Evolutionary conservation across 2,329 filamentous ascomycete genomes (phyloP).

Genomic region (Golovinomyces cichoracearum): DNA sequence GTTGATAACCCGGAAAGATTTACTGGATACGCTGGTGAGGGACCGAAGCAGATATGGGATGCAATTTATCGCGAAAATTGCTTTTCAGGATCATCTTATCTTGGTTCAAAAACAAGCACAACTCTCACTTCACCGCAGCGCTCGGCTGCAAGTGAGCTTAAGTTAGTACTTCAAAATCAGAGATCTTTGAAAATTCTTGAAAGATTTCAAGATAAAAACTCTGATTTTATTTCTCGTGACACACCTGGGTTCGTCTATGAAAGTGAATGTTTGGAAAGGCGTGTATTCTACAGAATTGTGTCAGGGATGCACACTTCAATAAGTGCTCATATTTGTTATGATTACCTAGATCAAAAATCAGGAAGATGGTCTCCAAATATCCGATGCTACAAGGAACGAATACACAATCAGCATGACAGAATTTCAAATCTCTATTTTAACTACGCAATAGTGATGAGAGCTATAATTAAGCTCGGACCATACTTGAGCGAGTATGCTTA

Average conservation of each 20-base stretch:
- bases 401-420: slow-evolving; percentile 65
- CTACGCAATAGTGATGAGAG: slow-evolving; percentile 81
- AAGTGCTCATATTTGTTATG: slow-evolving; percentile 83
- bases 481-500: slow-evolving; percentile 66
- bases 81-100: slow-evolving; percentile 46
- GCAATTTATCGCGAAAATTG: slow-evolving; percentile 95
- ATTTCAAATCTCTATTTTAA: slow-evolving; percentile 98
- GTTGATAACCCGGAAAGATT: slow-evolving; percentile 85
- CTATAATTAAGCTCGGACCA: slow-evolving; percentile 68
- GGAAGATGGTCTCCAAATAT: slow-evolving; percentile 82
- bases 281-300: slow-evolving; percentile 88
- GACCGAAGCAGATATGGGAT: slow-evolving; percentile 79
- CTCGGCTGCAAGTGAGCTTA: slow-evolving; percentile 33
- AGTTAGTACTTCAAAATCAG: slow-evolving; percentile 27
- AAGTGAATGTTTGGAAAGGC: slow-evolving; percentile 88
- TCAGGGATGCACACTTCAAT: slow-evolving; percentile 98
- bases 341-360: slow-evolving; percentile 84
- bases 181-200: slow-evolving; percentile 25
- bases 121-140: slow-evolving; percentile 13
- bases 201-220: slow-evolving; percentile 26
- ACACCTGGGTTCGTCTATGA: slow-evolving; percentile 20
- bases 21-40: slow-evolving; percentile 70
- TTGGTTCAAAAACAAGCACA: slow-evolving; percentile 26
- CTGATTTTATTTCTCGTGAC: slow-evolving; percentile 6
- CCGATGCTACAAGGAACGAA: slow-evolving; percentile 62